A percentile compares a stretch with the other conserved stretches of the same genome.
These are phyloP conservation scores for Phyllosticta citrichinensis DNA, from an alignment of 2,329 filamentous ascomycete genomes.

Conservation along the genomic window DNA sequence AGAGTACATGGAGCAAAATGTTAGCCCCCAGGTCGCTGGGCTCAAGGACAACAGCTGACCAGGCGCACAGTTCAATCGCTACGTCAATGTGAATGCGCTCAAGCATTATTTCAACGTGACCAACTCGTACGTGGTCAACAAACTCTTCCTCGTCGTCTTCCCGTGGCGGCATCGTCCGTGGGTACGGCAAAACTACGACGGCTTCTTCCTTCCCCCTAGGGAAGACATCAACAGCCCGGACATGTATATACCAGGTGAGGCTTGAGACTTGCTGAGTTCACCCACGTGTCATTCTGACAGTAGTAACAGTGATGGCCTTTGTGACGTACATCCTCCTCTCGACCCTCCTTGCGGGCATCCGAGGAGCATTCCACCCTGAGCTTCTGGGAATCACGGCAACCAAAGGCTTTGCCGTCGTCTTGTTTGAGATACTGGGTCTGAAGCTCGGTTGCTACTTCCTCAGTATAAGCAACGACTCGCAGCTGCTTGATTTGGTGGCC, in stretches of 20 bases:
- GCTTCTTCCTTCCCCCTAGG: constrained; percentile 78
- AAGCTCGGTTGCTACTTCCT: constrained; percentile 91
- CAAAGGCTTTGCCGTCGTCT: constrained; percentile 69
- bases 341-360: constrained; percentile 77
- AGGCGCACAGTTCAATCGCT: constrained; percentile 55
- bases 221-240: constrained; percentile 97
- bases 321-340: constrained; percentile 96
- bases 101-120: constrained; percentile 99
- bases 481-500: constrained; percentile 85
- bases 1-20: constrained; percentile 92
- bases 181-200: constrained; percentile 78
- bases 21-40: constrained; percentile 34
- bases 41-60: neutral
- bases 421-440: constrained; percentile 79
- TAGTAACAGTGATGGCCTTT: constrained; percentile 74
- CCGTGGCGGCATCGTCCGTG: constrained; percentile 97
- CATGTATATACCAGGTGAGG: constrained; percentile 77
- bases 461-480: constrained; percentile 86
- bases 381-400: constrained; percentile 82
- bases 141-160: constrained; percentile 87
- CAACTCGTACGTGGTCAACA: constrained; percentile 91
- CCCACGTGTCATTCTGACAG: neutral
- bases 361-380: constrained; percentile 88
- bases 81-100: constrained; percentile 82
- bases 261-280: constrained; percentile 10